Base-by-base conservation (phyloP, 139 green algal genomes). In the Tetraselmis chui region DNA sequence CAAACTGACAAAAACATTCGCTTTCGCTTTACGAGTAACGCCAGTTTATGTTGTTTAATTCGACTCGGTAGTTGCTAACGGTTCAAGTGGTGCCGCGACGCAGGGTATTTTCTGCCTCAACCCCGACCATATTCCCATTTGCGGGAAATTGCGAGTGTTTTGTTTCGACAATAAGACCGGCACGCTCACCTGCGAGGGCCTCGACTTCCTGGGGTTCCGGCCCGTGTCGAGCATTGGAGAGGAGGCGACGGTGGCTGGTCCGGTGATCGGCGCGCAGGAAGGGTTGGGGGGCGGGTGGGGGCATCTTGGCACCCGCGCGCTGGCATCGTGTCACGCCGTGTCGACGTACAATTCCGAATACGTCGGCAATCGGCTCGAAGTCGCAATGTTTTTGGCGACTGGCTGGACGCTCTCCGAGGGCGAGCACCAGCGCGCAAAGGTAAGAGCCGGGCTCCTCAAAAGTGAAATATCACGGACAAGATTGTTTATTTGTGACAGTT, bases 91-190 rank as follows among this genome's bases (percentile, higher is more conserved):
- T n/a, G n/a, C n/a, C n/a, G n/a, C n/a, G n/a, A n/a, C n/a, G n/a
- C 45, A 67, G 81, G 75, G 81, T 2, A 80, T 84, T 31, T 29
- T 76, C 75, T 80, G 81, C 75, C n/a, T 84, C 29, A 32, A 84
- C 1, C 75, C 81, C 29, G 28, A 58, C n/a, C 75, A 74, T 1
- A 76, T 84, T 29, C 32, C 75, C 29, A 84, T 84, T 1, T 59
- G 23, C 31, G 81, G 81, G 31, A 84, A 84, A 29, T 22, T 76
- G 29, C 81, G 81, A 2, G 31, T 79, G n/a, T 80, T 79, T 28
- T 67, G 59, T 2, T 67, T 84, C 74, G 81, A 84, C 81, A 84
- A n/a, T n/a, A n/a, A 84, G 81, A 84, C 81, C n/a, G 81, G 81
- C 24, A 84, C 81, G 31, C 30, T 84, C 28, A 84, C 81, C 1